phyloP scores from a whole-genome alignment of 345 rosid species.

The Populus ilicifolia region DNA sequence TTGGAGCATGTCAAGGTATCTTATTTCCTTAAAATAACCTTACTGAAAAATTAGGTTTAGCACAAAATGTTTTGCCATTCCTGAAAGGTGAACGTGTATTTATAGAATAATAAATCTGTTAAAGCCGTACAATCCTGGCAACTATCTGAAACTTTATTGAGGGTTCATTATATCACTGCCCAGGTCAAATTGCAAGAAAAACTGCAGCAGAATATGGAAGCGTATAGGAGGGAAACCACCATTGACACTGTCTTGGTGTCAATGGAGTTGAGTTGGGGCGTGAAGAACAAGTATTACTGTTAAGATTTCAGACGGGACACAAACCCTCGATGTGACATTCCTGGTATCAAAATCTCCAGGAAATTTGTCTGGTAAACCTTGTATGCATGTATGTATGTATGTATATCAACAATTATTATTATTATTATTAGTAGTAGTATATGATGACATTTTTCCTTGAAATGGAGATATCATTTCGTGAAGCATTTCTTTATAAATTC shows the following conservation, averaged over 20 bases:
- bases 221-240: conserved; percentile 6
- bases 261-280: conserved; percentile 7
- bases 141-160: neutral
- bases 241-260: conserved; percentile 17
- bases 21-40: neutral
- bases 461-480: conserved; percentile 1
- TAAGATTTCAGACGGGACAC: conserved; percentile 17
- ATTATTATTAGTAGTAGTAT: neutral
- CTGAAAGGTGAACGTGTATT: neutral
- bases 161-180: neutral
- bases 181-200: conserved; percentile 18
- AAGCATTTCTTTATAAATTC: neutral
- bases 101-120: neutral
- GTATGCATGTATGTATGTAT: conserved; percentile 21
- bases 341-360: neutral
- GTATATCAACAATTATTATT: conserved; percentile 20
- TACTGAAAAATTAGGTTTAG: neutral
- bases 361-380: conserved; percentile 12
- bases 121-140: neutral
- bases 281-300: conserved; percentile 8
- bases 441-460: conserved; percentile 11
- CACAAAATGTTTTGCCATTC: neutral
- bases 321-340: conserved; percentile 13
- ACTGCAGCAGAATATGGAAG: conserved; percentile 6
- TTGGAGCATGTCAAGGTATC: neutral